Percentiles rank a stretch among this genome's conserved stretches.
These are phyloP conservation scores for Ilex paraguariensis DNA, from an alignment of 305 asterid species.

Conservation along the genomic window DNA sequence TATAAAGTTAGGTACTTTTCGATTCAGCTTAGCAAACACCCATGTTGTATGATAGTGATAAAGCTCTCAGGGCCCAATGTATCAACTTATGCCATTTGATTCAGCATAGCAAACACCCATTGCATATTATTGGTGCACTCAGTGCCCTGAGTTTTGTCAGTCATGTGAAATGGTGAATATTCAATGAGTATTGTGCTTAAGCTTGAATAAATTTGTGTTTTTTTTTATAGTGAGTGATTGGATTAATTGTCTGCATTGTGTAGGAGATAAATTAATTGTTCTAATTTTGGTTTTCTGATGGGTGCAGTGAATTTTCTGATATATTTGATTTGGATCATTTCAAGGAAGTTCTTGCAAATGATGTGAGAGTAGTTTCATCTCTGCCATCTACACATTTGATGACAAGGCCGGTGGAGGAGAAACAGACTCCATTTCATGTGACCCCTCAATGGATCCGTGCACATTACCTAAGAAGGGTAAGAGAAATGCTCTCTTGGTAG, in stretches of 20 bases:
- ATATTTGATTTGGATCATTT: constrained; percentile 88
- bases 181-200: no score
- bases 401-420: constrained; percentile 78
- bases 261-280: background rate
- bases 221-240: no score
- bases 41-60: no score
- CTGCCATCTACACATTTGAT: constrained; percentile 83
- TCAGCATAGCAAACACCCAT: no score
- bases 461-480: constrained; percentile 47
- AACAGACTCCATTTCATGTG: constrained; percentile 54
- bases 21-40: no score
- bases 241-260: background rate
- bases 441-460: constrained; percentile 80
- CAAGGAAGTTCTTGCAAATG: constrained; percentile 72
- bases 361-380: constrained; percentile 76
- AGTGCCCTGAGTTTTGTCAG: no score
- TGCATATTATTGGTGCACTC: no score
- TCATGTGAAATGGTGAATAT: no score
- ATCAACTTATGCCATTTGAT: no score
- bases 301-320: constrained; percentile 84
- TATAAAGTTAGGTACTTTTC: no score
- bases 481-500: background rate
- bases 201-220: no score
- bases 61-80: no score
- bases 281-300: constrained; percentile 4